Evolutionary conservation across 192 early-diverging fungal genomes (phyloP).

Genomic region (Entomortierella beljakovae): DNA sequence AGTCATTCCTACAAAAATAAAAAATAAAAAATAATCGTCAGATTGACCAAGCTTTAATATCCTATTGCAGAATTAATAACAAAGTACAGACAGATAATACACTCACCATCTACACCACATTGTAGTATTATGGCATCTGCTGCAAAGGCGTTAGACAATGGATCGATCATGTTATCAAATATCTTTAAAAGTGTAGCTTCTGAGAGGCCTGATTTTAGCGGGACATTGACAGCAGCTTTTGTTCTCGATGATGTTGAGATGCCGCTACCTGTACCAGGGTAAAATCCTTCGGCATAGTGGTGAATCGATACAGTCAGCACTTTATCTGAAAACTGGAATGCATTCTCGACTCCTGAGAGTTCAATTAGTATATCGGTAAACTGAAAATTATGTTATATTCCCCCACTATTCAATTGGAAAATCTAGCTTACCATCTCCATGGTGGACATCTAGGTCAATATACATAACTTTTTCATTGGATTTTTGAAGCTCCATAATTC

Average conservation of each 20-base stretch:
- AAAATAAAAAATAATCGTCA: no score
- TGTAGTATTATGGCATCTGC: constrained; percentile 85
- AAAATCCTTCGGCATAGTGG: constrained; percentile 83
- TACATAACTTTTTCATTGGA: constrained; percentile 80
- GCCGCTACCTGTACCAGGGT: constrained; percentile 64
- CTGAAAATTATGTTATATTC: neutral
- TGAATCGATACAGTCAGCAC: constrained; percentile 92
- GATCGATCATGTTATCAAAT: constrained; percentile 68
- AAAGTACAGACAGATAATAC: neutral
- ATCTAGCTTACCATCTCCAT: constrained; percentile 78
- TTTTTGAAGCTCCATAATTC: constrained; percentile 82
- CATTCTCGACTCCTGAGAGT: constrained; percentile 82
- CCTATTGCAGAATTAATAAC: neutral
- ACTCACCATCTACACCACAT: constrained; percentile 72
- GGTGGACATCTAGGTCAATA: constrained; percentile 91
- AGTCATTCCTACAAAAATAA: constrained; percentile 34
- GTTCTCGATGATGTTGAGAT: constrained; percentile 1
- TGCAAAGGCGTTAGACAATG: constrained; percentile 64
- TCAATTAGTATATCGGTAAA: neutral
- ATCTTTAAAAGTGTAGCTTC: constrained; percentile 72
- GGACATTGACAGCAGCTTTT: constrained; percentile 74
- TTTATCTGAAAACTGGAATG: constrained; percentile 83
- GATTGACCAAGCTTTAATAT: neutral
- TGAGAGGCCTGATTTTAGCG: constrained; percentile 75
- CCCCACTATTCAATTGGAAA: no score